Base-by-base conservation (phyloP, 441 rosid genomes). In the Capsella rubella region DNA sequence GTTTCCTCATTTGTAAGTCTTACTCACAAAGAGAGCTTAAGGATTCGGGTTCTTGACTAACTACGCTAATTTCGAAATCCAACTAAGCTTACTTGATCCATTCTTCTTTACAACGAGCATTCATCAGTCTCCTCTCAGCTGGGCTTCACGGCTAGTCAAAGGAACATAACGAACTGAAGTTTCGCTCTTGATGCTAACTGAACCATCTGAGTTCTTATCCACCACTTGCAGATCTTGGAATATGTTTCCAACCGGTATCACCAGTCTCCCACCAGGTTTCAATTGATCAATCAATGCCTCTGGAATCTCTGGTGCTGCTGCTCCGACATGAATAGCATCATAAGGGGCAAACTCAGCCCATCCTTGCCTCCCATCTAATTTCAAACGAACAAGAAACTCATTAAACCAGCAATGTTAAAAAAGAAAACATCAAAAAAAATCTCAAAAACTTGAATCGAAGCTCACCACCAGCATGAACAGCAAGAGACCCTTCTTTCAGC, bases 261-360 rank as follows among this genome's bases (percentile, higher is more conserved):
- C 98, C 89, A 95, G 83, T 73, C 96, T 80, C 52, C 99, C 98
- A 51, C 99, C 97, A 0, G 99, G 96, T 82, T 92, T 95, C 83
- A 92, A 67, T 64, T 95, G 97, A 54, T 95, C 92, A 34, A 92
- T 77, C 42, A 95, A 93, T 15, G 96, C 71, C 74, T 82, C 70
- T 1, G 97, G 99, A 42, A 95, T 90, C 81, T 94, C 91, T 0
- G 86, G 79, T 72, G 97, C 99, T 4, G 99, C 99, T 12, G 99
- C 99, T 35, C 99, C 99, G 1, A 95, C 99, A 58, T 92, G 97
- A 43, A 92, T 92, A 4, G 97, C 98, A 79, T 95, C 98, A 63
- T 92, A 95, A 4, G 92, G 96, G 3, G 96, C 91, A 75, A 82
- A 84, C 82, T 88, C 94, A 34, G 91, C 84, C 96, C 96, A 92